phyloP scores from a whole-genome alignment of 2,329 filamentous ascomycete species.

The Aspergillus chevalieri region DNA sequence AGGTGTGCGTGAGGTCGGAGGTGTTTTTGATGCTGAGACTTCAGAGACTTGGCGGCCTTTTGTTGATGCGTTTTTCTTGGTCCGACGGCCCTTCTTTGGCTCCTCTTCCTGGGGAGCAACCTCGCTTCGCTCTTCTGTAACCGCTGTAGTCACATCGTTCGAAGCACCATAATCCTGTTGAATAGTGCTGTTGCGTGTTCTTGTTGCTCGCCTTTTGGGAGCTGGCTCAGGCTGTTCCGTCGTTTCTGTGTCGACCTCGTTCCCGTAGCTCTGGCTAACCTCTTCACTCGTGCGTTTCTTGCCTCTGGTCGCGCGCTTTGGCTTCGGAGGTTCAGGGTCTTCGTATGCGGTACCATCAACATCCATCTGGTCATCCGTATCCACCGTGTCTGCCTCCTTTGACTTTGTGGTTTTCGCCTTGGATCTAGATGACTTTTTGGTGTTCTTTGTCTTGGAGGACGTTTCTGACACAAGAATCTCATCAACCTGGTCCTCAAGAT shows the following conservation, averaged over 20 bases:
- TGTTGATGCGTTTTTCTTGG: slow-evolving; percentile 34
- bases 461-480: slow-evolving; percentile 49
- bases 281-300: slow-evolving; percentile 61
- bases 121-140: slow-evolving; percentile 14
- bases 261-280: slow-evolving; percentile 29
- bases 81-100: slow-evolving; percentile 42
- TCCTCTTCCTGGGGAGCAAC: slow-evolving; percentile 20
- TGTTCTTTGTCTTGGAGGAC: slow-evolving; percentile 48
- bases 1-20: slow-evolving; percentile 42
- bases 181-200: slow-evolving; percentile 45
- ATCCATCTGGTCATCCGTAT: slow-evolving; percentile 34
- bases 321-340: slow-evolving; percentile 26
- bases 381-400: slow-evolving; percentile 38
- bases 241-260: slow-evolving; percentile 9
- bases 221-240: slow-evolving; percentile 35
- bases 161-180: slow-evolving; percentile 28
- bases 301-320: slow-evolving; percentile 38
- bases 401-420: slow-evolving; percentile 31
- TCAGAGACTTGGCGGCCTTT: slow-evolving; percentile 47
- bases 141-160: slow-evolving; percentile 36
- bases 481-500: slow-evolving; percentile 50
- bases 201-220: slow-evolving; percentile 55
- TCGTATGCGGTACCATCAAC: slow-evolving; percentile 21
- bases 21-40: slow-evolving; percentile 44
- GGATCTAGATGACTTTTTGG: slow-evolving; percentile 36